Evolutionary conservation across 208 protist species (phyloP), one percentile per base, ranked within the genome.

Genomic region (Histomonas meleagridis): DNA sequence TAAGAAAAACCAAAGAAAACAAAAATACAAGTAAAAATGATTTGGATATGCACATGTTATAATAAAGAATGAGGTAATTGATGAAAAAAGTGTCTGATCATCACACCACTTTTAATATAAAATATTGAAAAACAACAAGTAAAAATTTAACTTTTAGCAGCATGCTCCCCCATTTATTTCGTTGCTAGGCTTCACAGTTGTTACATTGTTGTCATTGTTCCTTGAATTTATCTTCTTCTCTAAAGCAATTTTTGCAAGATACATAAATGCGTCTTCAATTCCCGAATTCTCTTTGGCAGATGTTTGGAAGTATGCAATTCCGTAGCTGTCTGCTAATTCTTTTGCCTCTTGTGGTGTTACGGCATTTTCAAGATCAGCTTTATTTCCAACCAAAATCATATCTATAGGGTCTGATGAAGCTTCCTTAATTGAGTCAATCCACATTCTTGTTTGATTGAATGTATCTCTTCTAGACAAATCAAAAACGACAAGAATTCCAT

Each of bases 371-470:
- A 99, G 94, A 94, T 99, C 98, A 93, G 95, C 96, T 95, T 99
- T 99, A 95, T 99, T 99, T 78, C 98, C 98, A 62, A 98, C 98
- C 7, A 99, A 96, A 21, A 99, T 95, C 94, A 98, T 98, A 95
- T 98, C 98, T 46, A 99, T 98, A 91, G 97, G 97, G 92, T 99
- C 97, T 81, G 95, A 97, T 16, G 97, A 97, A 94, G 97, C 99
- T 93, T 97, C 53, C 62, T 98, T 97, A 94, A 99, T 99, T 93
- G 99, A 98, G 51, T 94, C 92, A 43, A 97, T 93, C 96, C 96
- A 97, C 92, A 92, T 92, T 92, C 96, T 95, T n/a, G 97, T 95
- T 81, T 96, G 94, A 95, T 95, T 51, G 55, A 94, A 94, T 38
- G 93, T 92, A 35, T 94, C 93, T 26, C 76, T 46, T 12, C 93